Percentiles rank a stretch among this genome's conserved stretches.
phyloP scores from a whole-genome alignment of 2,329 filamentous ascomycete genomes.

The Aspergillus fumigatus region DNA sequence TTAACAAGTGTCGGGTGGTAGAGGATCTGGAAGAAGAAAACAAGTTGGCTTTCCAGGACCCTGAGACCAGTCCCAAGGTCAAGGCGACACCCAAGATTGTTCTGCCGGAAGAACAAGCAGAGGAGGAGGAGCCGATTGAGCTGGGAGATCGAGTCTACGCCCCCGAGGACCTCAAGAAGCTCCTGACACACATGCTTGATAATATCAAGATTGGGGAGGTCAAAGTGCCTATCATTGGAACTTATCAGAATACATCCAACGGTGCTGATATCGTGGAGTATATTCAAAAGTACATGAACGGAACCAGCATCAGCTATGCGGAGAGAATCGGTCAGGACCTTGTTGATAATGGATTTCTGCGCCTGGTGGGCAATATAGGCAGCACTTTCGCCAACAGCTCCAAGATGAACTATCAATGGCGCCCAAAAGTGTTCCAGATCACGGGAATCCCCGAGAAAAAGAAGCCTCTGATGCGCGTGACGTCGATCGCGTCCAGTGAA shows the following conservation, averaged over 20 bases:
- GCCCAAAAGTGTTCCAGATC: conserved; percentile 81
- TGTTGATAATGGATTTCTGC: conserved; percentile 76
- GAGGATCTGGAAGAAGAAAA: conserved; percentile 98
- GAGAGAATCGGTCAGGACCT: conserved; percentile 95
- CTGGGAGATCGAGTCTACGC: conserved; percentile 85
- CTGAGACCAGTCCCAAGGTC: conserved; percentile 61
- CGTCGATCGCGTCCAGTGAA: conserved; percentile 63
- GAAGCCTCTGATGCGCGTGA: conserved; percentile 64
- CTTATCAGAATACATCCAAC: conserved; percentile 86
- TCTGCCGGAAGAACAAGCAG: conserved; percentile 64
- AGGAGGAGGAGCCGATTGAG: conserved; percentile 80
- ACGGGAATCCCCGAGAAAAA: conserved; percentile 89
- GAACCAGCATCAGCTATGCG: conserved; percentile 80
- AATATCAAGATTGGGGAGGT: conserved; percentile 83
- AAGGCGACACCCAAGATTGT: conserved; percentile 70
- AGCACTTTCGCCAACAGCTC: conserved; percentile 97
- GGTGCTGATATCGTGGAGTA: conserved; percentile 96
- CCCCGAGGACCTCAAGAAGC: conserved; percentile 84
- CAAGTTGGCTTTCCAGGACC: conserved; percentile 93
- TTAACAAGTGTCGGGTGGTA: conserved; percentile 95
- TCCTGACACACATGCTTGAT: conserved; percentile 78
- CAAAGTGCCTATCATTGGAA: conserved; percentile 92
- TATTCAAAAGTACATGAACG: conserved; percentile 80
- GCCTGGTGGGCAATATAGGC: conserved; percentile 89
- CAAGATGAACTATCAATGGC: conserved; percentile 96